Conservation (phyloP, 163 green algal species). For the Smithsoniella earleae region DNA sequence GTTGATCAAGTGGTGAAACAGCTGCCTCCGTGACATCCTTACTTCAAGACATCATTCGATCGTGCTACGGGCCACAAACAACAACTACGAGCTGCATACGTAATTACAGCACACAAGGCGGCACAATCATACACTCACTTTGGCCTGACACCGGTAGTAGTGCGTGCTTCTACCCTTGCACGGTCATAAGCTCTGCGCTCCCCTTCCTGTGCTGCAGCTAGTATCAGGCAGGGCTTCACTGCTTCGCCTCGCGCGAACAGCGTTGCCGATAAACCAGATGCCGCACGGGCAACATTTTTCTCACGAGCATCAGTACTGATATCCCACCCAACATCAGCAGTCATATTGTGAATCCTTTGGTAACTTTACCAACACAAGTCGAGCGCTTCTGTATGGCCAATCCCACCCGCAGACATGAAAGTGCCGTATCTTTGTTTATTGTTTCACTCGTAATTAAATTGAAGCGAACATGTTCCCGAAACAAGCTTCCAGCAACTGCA, state of each 20-base stretch:
- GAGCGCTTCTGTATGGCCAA: too few species aligned
- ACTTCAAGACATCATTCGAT: too few species aligned
- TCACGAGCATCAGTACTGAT: too few species aligned
- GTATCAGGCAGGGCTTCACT: background rate
- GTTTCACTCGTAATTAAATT: too few species aligned
- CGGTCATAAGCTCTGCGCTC: constrained; percentile 23
- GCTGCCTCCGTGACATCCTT: too few species aligned
- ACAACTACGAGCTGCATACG: background rate
- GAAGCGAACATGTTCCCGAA: too few species aligned
- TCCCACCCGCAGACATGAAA: too few species aligned
- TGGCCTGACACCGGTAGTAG: constrained; percentile 4
- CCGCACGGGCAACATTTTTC: background rate
- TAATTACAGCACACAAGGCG: background rate
- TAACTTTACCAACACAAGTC: too few species aligned
- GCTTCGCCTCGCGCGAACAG: background rate
- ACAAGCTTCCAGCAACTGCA: too few species aligned
- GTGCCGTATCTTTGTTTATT: too few species aligned
- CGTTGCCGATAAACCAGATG: background rate
- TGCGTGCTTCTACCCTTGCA: constrained; percentile 10
- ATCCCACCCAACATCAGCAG: too few species aligned
- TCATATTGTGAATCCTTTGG: too few species aligned
- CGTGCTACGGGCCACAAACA: background rate
- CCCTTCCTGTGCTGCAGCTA: background rate
- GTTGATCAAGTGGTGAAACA: background rate
- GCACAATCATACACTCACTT: background rate